Evolutionary conservation across 2,329 filamentous ascomycete species (phyloP), one percentile per base, ranked within the genome.

Genomic region (Biscogniauxia mediterranea): DNA sequence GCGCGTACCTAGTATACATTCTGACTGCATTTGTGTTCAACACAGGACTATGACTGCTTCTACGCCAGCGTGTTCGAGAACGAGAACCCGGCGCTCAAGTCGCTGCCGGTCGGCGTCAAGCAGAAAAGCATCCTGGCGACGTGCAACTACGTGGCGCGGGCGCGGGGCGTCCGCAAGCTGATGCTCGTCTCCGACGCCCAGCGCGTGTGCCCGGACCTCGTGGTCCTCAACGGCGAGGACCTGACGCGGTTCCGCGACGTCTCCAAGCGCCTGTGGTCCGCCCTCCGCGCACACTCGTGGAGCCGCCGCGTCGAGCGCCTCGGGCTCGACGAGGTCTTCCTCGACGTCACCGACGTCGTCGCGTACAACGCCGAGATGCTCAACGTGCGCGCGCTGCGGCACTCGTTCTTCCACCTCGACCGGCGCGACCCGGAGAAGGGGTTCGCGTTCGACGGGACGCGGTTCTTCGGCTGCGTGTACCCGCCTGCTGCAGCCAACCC

Each of bases 81-180:
- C 66, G 89, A 90, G 72, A 87, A 90, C 66, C 92, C 93, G 0
- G 79, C 83, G 2, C 80, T 97, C 60, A 92, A 87, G 71, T 81
- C 83, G 1, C 78, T 90, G 19, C 92, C 93, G 6, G 80, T 98
- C 38, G 93, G 92, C 42, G 87, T 97, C 61, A 91, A 93, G 75
- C 93, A 97, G 77, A 97, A 97, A 77, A 91, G 93, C 73, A 97
- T 97, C 59, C 83, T 95, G 50, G 92, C 93, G 21, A 96, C 93
- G 4, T 96, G 92, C 83, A 98, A 98, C 77, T 98, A 98, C 75
- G 91, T 91, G 73, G 94, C 94, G 21, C 87, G 94, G 42, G 80
- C 86, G 56, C 83, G 78, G n/a, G 87, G 86, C 58, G 82, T 93
- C 58, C 81, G 85, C 74, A 98, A 99, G 79, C 82, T 98, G 62